Evolutionary conservation across 495 filamentous ascomycete species (phyloP).

Genomic region (Corynascus novoguineensis): DNA sequence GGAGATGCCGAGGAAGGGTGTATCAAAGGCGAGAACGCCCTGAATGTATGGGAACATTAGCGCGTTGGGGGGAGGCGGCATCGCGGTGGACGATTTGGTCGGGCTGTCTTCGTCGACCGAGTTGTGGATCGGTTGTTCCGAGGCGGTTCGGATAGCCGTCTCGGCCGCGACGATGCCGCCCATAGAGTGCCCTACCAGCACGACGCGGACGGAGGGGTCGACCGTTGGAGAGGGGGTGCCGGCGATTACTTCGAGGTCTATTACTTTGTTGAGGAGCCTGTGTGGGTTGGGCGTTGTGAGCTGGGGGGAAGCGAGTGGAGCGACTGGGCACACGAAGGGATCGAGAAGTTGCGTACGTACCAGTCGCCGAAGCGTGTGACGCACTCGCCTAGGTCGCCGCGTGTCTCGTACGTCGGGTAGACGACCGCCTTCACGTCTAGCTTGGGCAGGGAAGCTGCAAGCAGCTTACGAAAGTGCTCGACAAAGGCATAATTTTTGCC

Average conservation of each 20-base stretch:
- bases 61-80: constrained; percentile 29
- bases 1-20: constrained; percentile 84
- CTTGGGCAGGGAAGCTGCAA: constrained; percentile 67
- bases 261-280: constrained; percentile 85
- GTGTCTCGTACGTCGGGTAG: constrained; percentile 89
- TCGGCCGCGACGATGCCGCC: constrained; percentile 95
- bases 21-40: constrained; percentile 91
- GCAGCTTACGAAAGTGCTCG: constrained; percentile 62
- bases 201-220: constrained; percentile 77
- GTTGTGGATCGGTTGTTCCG: constrained; percentile 58
- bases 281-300: background rate
- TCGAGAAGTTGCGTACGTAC: too few relatives aligned
- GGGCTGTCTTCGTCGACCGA: constrained; percentile 26
- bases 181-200: constrained; percentile 92
- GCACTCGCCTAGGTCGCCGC: constrained; percentile 76
- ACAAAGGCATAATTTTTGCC: constrained; percentile 58
- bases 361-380: constrained; percentile 82
- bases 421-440: constrained; percentile 63
- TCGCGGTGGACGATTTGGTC: constrained; percentile 24
- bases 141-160: constrained; percentile 61
- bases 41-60: constrained; percentile 70
- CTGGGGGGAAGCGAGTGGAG: background rate
- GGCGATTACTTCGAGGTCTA: constrained; percentile 84
- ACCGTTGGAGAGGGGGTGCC: constrained; percentile 80
- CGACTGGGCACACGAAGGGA: too few relatives aligned